These are phyloP conservation scores for Rheum nobile DNA, from an alignment of 148 eudicot species.

Conservation along the genomic window DNA sequence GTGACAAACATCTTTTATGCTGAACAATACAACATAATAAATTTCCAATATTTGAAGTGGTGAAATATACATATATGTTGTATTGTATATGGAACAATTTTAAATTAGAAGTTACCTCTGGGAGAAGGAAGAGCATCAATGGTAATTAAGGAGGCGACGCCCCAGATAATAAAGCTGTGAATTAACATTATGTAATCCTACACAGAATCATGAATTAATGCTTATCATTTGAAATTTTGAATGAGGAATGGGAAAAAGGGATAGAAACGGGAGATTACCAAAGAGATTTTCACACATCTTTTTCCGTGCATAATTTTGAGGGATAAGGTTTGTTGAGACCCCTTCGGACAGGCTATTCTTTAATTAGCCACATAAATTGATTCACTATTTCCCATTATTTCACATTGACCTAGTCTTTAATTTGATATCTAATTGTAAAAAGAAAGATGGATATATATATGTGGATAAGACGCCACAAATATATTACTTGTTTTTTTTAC, in stretches of 20 bases:
- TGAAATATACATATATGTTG: neutral
- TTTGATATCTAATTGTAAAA: neutral
- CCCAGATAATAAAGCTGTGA: neutral
- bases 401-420: neutral
- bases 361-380: neutral
- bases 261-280: neutral
- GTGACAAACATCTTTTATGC: too few relatives aligned
- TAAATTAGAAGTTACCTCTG: neutral
- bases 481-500: too few relatives aligned
- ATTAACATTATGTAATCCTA: neutral
- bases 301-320: neutral
- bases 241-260: neutral
- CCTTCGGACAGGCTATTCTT: neutral
- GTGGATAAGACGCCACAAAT: too few relatives aligned
- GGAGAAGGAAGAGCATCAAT: neutral
- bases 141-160: neutral
- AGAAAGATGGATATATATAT: neutral
- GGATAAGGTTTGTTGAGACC: neutral
- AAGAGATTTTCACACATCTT: neutral
- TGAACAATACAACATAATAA: too few relatives aligned
- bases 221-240: neutral
- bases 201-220: neutral
- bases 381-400: neutral
- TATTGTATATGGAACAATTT: neutral
- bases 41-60: neutral